Evolutionary conservation across 2,329 filamentous ascomycete genomes (phyloP), one percentile per base, ranked within the genome.

Genomic region (Cladophialophora yegresii): DNA sequence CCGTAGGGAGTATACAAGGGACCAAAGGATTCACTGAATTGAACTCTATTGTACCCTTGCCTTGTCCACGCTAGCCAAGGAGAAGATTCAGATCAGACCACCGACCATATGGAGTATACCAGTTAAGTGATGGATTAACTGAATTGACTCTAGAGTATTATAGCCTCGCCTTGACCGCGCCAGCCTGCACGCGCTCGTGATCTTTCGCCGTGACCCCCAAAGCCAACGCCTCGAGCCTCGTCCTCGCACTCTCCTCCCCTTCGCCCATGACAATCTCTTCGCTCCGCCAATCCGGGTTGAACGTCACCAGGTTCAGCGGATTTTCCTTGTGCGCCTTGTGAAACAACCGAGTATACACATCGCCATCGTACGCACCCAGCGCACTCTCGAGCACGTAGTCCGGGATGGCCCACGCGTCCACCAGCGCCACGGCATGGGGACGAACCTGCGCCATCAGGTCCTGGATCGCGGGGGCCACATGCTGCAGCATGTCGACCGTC

Each of bases 341-440:
- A 65, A 79, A 84, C 49, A 84, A 70, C 61, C 83, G 80, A 69
- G 84, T 83, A 67, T 84, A 84, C 6, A 84, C 82, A 57, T 77
- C 80, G 1, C 83, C 82, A 70, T 84, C 82, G 62, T 77, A 80
- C 50, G 81, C 73, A 0, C 82, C 82, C 45, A 84, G 71, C 5
- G 82, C 80, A 71, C 80, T 83, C 57, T 84, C 78, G 0, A 84
- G 75, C 57, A 84, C 67, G 66, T 79, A 85, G 70, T 84, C 82
- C 0, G 82, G 82, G 40, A 84, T 78, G 58, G 76, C 77, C 82
- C 82, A 85, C 0, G 79, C 74, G 69, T 84, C 82, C 7, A 84
- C 82, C 8, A 84, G 69, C 23, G 77, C 77, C 1, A 84, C 81
- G 0, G 82, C 82, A 70, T 84, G 82, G 1, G 82, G 82, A 20